Conservation (phyloP, 2,329 filamentous ascomycete species). For the Beauveria scarabaeidicola region DNA sequence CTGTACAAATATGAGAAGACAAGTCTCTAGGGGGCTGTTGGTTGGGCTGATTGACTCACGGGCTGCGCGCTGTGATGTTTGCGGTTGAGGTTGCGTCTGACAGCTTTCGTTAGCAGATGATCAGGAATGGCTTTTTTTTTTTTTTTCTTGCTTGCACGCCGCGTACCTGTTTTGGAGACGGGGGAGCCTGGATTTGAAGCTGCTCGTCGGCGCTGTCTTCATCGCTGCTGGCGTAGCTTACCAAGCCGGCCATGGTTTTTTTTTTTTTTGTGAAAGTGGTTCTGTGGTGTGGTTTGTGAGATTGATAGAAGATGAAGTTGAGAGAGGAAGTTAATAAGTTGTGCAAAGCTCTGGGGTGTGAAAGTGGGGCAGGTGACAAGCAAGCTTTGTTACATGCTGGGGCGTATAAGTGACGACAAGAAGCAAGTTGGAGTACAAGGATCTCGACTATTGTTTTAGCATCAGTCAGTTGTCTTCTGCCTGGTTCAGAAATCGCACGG, state of each 20-base stretch:
- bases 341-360: too few relatives aligned
- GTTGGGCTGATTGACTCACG: neutral
- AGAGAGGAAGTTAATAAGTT: neutral
- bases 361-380: too few relatives aligned
- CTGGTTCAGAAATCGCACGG: too few relatives aligned
- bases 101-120: neutral
- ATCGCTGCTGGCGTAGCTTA: slow-evolving; percentile 44
- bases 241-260: slow-evolving; percentile 33
- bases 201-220: slow-evolving; percentile 33
- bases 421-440: too few relatives aligned
- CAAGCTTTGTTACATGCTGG: too few relatives aligned
- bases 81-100: neutral
- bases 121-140: too few relatives aligned
- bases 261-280: slow-evolving; percentile 11
- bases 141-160: too few relatives aligned
- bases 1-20: too few relatives aligned
- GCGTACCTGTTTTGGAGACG: neutral
- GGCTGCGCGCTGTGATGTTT: neutral
- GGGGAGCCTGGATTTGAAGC: neutral
- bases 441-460: too few relatives aligned
- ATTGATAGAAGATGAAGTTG: neutral
- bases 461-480: too few relatives aligned
- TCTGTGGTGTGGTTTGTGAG: neutral
- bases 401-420: too few relatives aligned
- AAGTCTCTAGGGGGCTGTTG: neutral